A percentile compares a stretch with the other conserved stretches of the same genome.
phyloP scores from a whole-genome alignment of 208 protist species.

The Trypanosoma platydactyli region DNA sequence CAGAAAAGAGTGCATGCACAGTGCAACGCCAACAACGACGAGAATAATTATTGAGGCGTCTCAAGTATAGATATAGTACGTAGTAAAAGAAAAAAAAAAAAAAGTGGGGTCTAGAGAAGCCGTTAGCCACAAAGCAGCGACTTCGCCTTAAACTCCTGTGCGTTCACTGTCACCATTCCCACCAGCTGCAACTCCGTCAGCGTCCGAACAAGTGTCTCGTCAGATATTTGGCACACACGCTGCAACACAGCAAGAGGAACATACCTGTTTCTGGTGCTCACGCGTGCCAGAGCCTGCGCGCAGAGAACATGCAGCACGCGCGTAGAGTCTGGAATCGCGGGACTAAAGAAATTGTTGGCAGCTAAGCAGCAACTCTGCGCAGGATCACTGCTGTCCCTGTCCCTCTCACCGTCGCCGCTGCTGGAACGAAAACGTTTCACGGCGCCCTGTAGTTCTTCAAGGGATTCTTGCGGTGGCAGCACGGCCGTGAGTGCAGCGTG shows the following conservation, averaged over 20 bases:
- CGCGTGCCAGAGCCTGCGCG: constrained; percentile 35
- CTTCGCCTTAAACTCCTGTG: constrained; percentile 26
- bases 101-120: background rate
- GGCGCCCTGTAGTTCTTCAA: constrained; percentile 38
- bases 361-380: background rate
- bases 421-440: background rate
- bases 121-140: constrained; percentile 30
- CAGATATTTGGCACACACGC: constrained; percentile 56
- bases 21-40: too few relatives aligned
- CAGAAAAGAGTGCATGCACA: too few relatives aligned
- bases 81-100: constrained; percentile 13
- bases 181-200: constrained; percentile 57
- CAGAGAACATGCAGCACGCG: constrained; percentile 66
- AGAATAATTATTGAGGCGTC: too few relatives aligned
- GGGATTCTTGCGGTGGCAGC: constrained; percentile 43
- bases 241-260: constrained; percentile 58
- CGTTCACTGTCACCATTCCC: constrained; percentile 28
- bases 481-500: constrained; percentile 38
- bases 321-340: constrained; percentile 44
- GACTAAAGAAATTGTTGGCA: constrained; percentile 58
- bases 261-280: constrained; percentile 42
- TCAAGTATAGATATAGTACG: background rate
- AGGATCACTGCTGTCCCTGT: background rate
- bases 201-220: constrained; percentile 50
- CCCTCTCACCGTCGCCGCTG: constrained; percentile 1